Evolutionary conservation across 495 filamentous ascomycete species (phyloP), one percentile per base, ranked within the genome.

Genomic region (Aspergillus nidulans): DNA sequence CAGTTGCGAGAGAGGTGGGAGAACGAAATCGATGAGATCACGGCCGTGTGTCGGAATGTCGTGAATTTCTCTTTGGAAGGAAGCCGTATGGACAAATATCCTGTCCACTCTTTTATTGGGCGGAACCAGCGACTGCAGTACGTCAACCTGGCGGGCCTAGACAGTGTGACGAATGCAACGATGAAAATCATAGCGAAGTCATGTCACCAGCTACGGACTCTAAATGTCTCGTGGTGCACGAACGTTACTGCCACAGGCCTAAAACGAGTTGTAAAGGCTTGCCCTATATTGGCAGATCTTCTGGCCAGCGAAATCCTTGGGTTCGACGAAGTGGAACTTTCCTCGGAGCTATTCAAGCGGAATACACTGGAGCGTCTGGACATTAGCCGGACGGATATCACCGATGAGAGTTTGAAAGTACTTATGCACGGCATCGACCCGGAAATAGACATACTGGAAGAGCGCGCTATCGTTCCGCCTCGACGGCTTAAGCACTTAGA

Each of bases 211-310:
- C 75, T 98, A 25, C 85, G 95, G 65, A 78, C 77, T 50, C 78
- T 97, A 55, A 94, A 97, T 63, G 79, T 98, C 2, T 92, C 89
- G 1, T 97, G 94, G 90, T 98, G 94, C 68, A 82, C 81, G 54
- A 82, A 88, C 47, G 82, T 96, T 66, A 86, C 90, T 69, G 85
- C 90, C n/a, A 77, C 82, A 12, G 94, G 94, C n/a, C 68, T 97
- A 34, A 79, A 78, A 49, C 80, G 79, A 52, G 76, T 98, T 12
- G 73, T 97, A 4, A 71, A 85, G 36, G 80, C 81, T 2, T 98
- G 94, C 66, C 68, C 75, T 1, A 82, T 77, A 32, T 72, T 98
- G 38, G 85, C 76, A 53, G 92, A 97, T 64, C 78, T 98, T 18
- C 81, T 89, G 43, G 91, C 88, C 5, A 86, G 89, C 47, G 92